These are phyloP conservation scores for Bolboschoenus planiculmis DNA, from an alignment of 176 grass and related monocot genomes.

Conservation along the genomic window DNA sequence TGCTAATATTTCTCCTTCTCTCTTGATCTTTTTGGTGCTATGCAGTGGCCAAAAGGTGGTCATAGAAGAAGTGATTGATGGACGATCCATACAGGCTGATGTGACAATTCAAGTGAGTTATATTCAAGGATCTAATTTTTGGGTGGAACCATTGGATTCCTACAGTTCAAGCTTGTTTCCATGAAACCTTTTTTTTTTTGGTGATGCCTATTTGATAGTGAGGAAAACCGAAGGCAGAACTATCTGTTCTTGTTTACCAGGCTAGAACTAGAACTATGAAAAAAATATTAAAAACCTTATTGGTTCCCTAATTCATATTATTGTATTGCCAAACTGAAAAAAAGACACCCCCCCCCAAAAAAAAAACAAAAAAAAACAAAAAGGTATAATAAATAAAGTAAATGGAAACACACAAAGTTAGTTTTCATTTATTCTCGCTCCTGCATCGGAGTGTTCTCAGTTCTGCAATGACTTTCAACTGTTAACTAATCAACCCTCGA, in stretches of 20 bases:
- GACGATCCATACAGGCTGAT: constrained; percentile 28
- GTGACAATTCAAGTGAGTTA: constrained; percentile 64
- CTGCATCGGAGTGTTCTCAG: not conserved
- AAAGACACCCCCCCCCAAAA: too few relatives aligned
- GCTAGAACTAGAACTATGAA: too few relatives aligned
- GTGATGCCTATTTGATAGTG: too few relatives aligned
- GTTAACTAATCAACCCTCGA: not conserved
- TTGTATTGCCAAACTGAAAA: too few relatives aligned
- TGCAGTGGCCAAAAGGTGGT: constrained; percentile 84
- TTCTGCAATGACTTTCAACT: not conserved
- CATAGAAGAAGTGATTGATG: constrained; percentile 49
- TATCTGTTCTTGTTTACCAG: too few relatives aligned
- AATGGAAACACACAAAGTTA: too few relatives aligned
- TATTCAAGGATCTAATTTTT: not conserved
- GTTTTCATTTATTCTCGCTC: not conserved
- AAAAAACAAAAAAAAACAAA: too few relatives aligned
- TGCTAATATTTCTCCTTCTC: not conserved
- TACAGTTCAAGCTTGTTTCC: not conserved
- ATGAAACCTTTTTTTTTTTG: too few relatives aligned
- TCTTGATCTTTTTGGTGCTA: not conserved
- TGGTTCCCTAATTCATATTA: too few relatives aligned
- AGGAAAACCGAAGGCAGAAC: too few relatives aligned
- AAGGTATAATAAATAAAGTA: too few relatives aligned
- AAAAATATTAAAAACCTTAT: too few relatives aligned
- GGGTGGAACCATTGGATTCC: not conserved